Percentiles rank a stretch among this genome's conserved stretches.
These are phyloP conservation scores for Scedosporium boydii DNA, from an alignment of 2,329 filamentous ascomycete genomes.

Conservation along the genomic window DNA sequence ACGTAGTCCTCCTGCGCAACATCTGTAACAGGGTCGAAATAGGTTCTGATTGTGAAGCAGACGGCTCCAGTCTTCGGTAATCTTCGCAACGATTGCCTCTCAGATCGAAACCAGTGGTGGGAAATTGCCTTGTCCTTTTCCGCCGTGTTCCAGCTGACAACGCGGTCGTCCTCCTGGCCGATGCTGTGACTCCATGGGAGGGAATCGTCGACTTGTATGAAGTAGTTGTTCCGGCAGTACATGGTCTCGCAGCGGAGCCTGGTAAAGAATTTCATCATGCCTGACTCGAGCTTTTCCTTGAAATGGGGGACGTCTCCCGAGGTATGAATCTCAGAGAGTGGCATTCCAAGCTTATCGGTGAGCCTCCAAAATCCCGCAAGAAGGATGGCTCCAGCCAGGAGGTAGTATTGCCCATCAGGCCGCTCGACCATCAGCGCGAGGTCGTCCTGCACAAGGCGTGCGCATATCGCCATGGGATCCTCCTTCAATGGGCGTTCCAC, in stretches of 20 bases:
- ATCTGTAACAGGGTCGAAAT: constrained; percentile 63
- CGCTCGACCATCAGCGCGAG: constrained; percentile 75
- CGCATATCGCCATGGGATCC: constrained; percentile 69
- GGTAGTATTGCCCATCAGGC: constrained; percentile 68
- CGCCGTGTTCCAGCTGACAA: constrained; percentile 64
- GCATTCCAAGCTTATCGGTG: constrained; percentile 73
- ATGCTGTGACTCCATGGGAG: constrained; percentile 71
- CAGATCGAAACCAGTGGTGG: constrained; percentile 68
- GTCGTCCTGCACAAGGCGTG: constrained; percentile 70
- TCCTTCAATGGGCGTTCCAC: constrained; percentile 53
- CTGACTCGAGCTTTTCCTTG: constrained; percentile 60
- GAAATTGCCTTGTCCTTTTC: constrained; percentile 64
- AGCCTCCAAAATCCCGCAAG: constrained; percentile 78
- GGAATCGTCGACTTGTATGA: constrained; percentile 74
- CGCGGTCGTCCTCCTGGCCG: constrained; percentile 56
- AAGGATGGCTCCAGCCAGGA: constrained; percentile 66
- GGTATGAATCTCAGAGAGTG: constrained; percentile 69
- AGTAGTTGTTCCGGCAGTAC: constrained; percentile 69
- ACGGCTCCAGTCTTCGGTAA: constrained; percentile 48
- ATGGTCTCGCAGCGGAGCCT: constrained; percentile 58
- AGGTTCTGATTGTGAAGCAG: constrained; percentile 71
- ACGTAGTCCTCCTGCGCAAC: constrained; percentile 65
- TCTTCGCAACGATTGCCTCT: constrained; percentile 60
- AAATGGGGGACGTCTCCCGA: constrained; percentile 67
- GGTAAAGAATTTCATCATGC: constrained; percentile 75